Evolutionary conservation across 495 filamentous ascomycete genomes (phyloP).

Genomic region (Lophiotrema nucula): DNA sequence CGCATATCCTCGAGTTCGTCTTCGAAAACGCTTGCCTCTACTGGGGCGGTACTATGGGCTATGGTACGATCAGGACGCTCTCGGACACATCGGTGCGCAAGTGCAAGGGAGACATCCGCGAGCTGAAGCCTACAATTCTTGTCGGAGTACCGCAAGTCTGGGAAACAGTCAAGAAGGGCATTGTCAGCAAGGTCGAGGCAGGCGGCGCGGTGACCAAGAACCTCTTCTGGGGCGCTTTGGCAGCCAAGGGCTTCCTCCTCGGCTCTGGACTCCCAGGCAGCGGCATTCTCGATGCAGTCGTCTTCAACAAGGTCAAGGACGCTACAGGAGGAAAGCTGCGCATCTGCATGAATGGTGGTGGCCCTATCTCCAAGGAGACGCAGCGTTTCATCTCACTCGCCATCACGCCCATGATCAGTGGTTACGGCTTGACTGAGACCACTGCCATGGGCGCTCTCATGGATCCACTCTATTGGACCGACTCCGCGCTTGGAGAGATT

Average conservation of each 20-base stretch:
- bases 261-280: constrained; percentile 71
- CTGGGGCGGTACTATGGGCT: constrained; percentile 97
- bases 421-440: constrained; percentile 97
- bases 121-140: constrained; percentile 86
- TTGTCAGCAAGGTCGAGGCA: constrained; percentile 79
- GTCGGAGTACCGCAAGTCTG: constrained; percentile 96
- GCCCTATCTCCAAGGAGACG: constrained; percentile 46
- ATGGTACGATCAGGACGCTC: constrained; percentile 90
- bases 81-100: constrained; percentile 88
- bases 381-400: constrained; percentile 47
- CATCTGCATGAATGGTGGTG: constrained; percentile 48
- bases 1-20: constrained; percentile 96
- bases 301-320: constrained; percentile 49
- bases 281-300: constrained; percentile 46
- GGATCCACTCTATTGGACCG: constrained; percentile 87
- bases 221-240: constrained; percentile 90
- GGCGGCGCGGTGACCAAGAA: constrained; percentile 70
- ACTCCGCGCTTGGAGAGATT: constrained; percentile 74
- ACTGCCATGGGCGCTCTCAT: constrained; percentile 89
- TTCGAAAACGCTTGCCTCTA: constrained; percentile 91
- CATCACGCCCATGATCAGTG: constrained; percentile 51
- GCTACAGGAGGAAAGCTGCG: constrained; percentile 44
- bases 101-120: constrained; percentile 92
- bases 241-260: constrained; percentile 79
- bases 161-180: constrained; percentile 98